Base-by-base conservation (phyloP, 75 land plant species). In the Picea glauca region DNA sequence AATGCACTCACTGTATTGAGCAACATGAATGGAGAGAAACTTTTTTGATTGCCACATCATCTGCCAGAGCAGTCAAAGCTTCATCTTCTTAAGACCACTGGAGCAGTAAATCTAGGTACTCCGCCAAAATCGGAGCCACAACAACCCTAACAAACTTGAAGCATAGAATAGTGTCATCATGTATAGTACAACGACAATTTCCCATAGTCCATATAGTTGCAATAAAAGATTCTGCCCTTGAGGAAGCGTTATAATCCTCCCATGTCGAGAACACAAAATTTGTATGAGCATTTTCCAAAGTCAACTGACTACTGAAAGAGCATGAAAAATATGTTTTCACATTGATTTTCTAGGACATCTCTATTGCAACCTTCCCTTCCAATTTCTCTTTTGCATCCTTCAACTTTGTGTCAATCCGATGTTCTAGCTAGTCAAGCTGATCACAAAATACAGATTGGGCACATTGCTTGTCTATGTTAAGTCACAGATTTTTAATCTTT, bases 1-100 rank as follows among this genome's bases (percentile, higher is more conserved):
- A 62, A 82, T 89, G 78, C 82, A 83, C 77, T 98, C 94, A 83
- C 83, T 86, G 65, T 87, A 88, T 2, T 82, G 85, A 60, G 93
- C 91, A 64, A 94, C 88, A 93, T 98, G 95, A 20, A 95, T 80
- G 40, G 90, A 93, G 20, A 76, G 63, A 3, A 73, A 95, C 96
- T 73, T 88, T 93, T 4, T 81, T 38, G 38, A 93, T 65, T 26
- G 92, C 93, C 83, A 77, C 80, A 72, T 98, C 96, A 87, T 90
- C 91, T 31, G 93, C 88, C 57, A 95, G 81, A 72, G 94, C 96
- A 63, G 96, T 94, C 77, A 93, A 62, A 8, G 91, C 99, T 84
- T 95, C 98, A 60, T 90, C 90, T 85, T 98, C 98, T 79, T 91
- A 92, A 81, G 96, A 95, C 60, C 89, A 87, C 17, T 77, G 90